Conservation (phyloP, 1,139 yeast genomes). For the Candida dubliniensis region DNA sequence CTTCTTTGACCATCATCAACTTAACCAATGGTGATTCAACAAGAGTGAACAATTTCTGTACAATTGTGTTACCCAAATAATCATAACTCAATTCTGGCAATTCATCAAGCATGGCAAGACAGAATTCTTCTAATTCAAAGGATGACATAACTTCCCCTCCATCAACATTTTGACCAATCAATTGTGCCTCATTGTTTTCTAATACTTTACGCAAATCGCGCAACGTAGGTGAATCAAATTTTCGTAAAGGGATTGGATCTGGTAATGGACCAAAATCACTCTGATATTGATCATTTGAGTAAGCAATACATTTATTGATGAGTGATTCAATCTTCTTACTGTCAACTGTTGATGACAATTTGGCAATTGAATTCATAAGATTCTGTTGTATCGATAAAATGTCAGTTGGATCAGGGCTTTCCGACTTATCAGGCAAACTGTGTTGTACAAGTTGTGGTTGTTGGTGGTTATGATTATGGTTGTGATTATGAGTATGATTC, state of each 20-base stretch:
- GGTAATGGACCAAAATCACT: slow-evolving; percentile 69
- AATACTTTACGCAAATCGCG: slow-evolving; percentile 57
- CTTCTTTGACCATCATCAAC: slow-evolving; percentile 76
- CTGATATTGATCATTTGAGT: slow-evolving; percentile 37
- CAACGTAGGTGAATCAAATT: slow-evolving; percentile 85
- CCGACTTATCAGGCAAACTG: slow-evolving; percentile 10
- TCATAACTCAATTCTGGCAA: slow-evolving; percentile 90
- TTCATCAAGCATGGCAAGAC: slow-evolving; percentile 83
- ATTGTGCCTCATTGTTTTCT: slow-evolving; percentile 41
- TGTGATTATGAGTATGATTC: background rate
- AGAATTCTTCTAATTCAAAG: slow-evolving; percentile 75
- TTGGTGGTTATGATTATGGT: slow-evolving; percentile 8
- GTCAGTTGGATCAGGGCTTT: slow-evolving; percentile 26
- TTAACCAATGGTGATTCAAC: slow-evolving; percentile 68
- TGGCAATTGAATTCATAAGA: slow-evolving; percentile 24
- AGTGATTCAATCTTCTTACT: slow-evolving; percentile 33
- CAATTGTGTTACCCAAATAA: slow-evolving; percentile 92
- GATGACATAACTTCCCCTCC: slow-evolving; percentile 25
- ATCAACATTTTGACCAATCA: slow-evolving; percentile 3
- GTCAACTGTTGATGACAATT: slow-evolving; percentile 26
- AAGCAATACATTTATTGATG: slow-evolving; percentile 31
- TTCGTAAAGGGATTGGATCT: slow-evolving; percentile 60
- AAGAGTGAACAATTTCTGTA: slow-evolving; percentile 80
- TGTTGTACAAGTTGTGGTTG: slow-evolving; percentile 2
- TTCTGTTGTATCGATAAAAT: slow-evolving; percentile 25